phyloP scores from a whole-genome alignment of 805 yeast genomes.

The Sugiyamaella americana region DNA sequence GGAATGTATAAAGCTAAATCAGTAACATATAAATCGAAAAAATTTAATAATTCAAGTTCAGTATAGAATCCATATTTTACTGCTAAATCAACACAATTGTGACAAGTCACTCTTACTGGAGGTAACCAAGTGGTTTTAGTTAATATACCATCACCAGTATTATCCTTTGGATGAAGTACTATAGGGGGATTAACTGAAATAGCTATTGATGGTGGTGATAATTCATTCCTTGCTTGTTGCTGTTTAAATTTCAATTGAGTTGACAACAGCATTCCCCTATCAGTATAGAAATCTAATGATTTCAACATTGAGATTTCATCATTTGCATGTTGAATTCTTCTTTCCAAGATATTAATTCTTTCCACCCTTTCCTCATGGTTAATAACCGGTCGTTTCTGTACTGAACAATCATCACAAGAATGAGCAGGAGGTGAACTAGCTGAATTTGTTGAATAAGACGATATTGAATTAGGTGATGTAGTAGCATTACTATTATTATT shows the following conservation, averaged over 20 bases:
- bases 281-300: not conserved
- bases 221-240: not conserved
- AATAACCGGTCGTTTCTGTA: not conserved
- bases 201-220: not conserved
- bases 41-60: conserved; percentile 6
- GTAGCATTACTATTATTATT: too few relatives aligned
- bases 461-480: not conserved
- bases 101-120: not conserved
- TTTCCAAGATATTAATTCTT: not conserved
- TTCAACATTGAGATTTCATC: conserved; percentile 2
- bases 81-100: conserved; percentile 10
- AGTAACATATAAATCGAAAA: conserved; percentile 4
- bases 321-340: not conserved
- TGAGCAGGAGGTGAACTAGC: too few relatives aligned
- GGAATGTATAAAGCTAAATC: conserved; percentile 8
- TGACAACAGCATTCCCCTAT: not conserved
- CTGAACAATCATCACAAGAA: not conserved
- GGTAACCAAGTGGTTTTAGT: not conserved
- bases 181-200: not conserved
- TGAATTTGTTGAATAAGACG: too few relatives aligned
- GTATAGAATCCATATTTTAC: conserved; percentile 12
- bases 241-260: not conserved
- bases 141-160: too few relatives aligned
- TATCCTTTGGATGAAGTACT: too few relatives aligned
- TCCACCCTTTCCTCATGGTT: conserved; percentile 1